phyloP scores from a whole-genome alignment of 129 eudicot species.

The Escallonia herrerae region DNA sequence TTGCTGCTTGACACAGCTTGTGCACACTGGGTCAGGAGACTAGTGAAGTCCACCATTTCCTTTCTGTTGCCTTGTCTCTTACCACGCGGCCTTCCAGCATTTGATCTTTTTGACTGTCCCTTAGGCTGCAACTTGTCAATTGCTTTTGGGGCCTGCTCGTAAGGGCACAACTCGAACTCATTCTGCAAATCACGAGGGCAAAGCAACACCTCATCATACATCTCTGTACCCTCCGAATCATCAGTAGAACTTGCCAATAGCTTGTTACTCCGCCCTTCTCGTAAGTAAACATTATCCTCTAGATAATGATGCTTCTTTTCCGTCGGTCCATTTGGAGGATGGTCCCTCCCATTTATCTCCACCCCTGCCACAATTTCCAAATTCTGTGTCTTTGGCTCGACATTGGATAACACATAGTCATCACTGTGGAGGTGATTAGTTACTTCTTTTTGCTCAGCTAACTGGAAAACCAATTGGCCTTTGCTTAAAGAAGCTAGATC shows the following conservation, averaged over 20 bases:
- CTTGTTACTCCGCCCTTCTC: slow-evolving; percentile 38
- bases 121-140: slow-evolving; percentile 18
- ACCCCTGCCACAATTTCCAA: neutral
- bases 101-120: slow-evolving; percentile 17
- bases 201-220: slow-evolving; percentile 32
- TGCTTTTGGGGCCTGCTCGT: slow-evolving; percentile 11
- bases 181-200: slow-evolving; percentile 20
- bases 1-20: slow-evolving; percentile 42
- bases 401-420: no score
- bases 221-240: slow-evolving; percentile 22
- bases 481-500: no score
- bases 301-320: slow-evolving; percentile 25
- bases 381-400: no score
- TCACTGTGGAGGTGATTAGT: no score
- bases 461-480: no score
- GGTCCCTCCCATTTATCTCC: slow-evolving; percentile 7
- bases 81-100: slow-evolving; percentile 33
- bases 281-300: slow-evolving; percentile 21
- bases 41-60: slow-evolving; percentile 48
- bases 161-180: slow-evolving; percentile 12
- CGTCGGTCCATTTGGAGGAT: slow-evolving; percentile 6
- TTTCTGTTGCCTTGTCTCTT: slow-evolving; percentile 20
- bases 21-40: slow-evolving; percentile 55
- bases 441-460: no score
- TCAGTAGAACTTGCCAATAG: slow-evolving; percentile 36